Base-by-base conservation (phyloP, 805 yeast genomes). In the Cephaloascus fragrans region DNA sequence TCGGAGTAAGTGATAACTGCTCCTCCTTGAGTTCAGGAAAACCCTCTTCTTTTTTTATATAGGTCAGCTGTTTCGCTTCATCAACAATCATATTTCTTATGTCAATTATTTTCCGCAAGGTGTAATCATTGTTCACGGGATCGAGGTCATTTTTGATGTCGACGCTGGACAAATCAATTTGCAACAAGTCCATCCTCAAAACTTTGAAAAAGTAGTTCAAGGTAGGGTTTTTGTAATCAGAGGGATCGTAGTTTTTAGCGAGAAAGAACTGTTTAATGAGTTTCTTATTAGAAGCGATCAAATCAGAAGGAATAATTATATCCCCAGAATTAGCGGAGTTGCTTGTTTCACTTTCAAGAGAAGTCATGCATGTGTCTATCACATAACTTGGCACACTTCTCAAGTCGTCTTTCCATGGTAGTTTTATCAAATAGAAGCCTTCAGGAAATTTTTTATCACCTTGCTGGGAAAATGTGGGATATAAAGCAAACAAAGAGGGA, bases 391-490 rank as follows among this genome's bases (percentile, higher is more conserved):
- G 96, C 3, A 76, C 55, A 26, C 72, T 67, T 38, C 97, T 64
- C 3, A 87, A 57, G 52, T 86, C 90, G 47, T 87, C 94, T 14
- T 75, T 58, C 65, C 73, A 83, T 1, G 97, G 96, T 18, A 84
- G 48, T 23, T 70, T 67, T 6, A 83, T 67, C 40, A 88, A 55
- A 37, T 80, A 77, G 44, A 90, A 73, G 0, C 96, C 96, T 41
- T 83, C 77, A 0, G 90, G 83, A 23, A 68, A 59, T 12, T 48
- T 45, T n/a, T 52, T 51, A 8, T 59, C 50, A 34, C 39, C 44
- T 15, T 35, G 41, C n/a, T 14, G 8, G 18, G 29, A 3, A 44
- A 50, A 47, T 0, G 83, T 72, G 0, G 95, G 83, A 26, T 77
- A 62, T 41, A 88, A 47, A 2, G 81, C 75, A 49, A 69, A 78